Evolutionary conservation across 495 filamentous ascomycete species (phyloP).

Genomic region (Rostrohypoxylon terebratum): DNA sequence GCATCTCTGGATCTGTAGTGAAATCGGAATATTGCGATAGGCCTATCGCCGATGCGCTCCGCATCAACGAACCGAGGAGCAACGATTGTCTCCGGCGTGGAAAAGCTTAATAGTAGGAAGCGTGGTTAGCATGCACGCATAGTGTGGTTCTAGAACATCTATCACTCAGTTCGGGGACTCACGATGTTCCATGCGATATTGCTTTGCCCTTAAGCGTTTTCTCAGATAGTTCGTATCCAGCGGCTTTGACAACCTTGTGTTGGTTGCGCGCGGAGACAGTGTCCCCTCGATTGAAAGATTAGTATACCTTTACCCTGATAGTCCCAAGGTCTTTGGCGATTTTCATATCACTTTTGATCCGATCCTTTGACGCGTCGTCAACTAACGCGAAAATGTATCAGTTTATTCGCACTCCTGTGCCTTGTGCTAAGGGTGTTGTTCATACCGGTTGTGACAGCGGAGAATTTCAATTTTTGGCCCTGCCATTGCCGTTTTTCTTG

Average conservation of each 20-base stretch:
- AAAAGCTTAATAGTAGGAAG: slow-evolving; percentile 4
- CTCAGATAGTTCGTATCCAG: slow-evolving; percentile 28
- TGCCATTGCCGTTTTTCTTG: slow-evolving; percentile 14
- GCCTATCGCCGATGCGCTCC: not conserved
- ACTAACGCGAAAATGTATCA: slow-evolving; percentile 18
- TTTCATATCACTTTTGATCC: slow-evolving; percentile 44
- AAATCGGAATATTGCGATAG: slow-evolving; percentile 41
- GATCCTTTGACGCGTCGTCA: slow-evolving; percentile 35
- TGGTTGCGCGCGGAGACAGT: not conserved
- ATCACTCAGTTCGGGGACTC: not conserved
- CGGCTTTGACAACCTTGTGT: not conserved
- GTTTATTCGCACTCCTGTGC: not conserved
- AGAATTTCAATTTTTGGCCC: slow-evolving; percentile 33
- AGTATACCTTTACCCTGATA: slow-evolving; percentile 39
- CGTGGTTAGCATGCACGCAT: not conserved
- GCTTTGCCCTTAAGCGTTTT: slow-evolving; percentile 44
- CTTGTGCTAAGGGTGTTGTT: not conserved
- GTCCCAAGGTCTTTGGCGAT: slow-evolving; percentile 40
- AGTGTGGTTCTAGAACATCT: not conserved
- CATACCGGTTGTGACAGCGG: slow-evolving; percentile 40
- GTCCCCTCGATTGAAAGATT: not conserved
- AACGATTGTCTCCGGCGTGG: not conserved
- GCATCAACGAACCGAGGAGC: not conserved
- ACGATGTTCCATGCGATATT: slow-evolving; percentile 43
- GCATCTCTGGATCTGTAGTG: slow-evolving; percentile 48